Conservation (phyloP, 2,329 filamentous ascomycete species). For the Raffaelea deltoideospora region DNA sequence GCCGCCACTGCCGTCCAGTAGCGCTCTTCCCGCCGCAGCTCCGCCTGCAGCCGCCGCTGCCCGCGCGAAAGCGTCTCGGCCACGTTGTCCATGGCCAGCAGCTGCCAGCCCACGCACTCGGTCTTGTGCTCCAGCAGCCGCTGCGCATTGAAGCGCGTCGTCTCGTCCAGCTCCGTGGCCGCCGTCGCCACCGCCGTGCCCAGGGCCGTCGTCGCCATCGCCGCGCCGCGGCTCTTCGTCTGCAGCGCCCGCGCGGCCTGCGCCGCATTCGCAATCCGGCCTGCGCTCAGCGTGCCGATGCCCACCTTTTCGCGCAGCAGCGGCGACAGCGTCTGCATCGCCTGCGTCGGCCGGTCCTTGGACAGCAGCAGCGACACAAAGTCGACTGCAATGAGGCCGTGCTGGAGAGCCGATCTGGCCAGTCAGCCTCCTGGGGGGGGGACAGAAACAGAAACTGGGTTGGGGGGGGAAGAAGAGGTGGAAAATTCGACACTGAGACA, state of each 20-base stretch:
- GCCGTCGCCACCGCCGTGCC: background rate
- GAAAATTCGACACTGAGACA: no score
- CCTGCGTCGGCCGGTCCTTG: constrained; percentile 61
- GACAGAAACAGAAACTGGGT: no score
- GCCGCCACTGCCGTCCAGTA: constrained; percentile 83
- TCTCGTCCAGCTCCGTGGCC: constrained; percentile 18
- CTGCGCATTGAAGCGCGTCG: constrained; percentile 8
- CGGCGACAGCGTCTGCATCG: constrained; percentile 53
- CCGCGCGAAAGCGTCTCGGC: constrained; percentile 61
- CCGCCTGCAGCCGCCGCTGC: constrained; percentile 55
- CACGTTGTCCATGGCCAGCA: constrained; percentile 61
- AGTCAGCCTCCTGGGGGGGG: no score
- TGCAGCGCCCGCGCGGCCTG: constrained; percentile 21
- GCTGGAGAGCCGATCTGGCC: constrained; percentile 34
- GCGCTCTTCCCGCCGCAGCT: constrained; percentile 63
- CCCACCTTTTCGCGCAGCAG: constrained; percentile 56
- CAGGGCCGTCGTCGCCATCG: background rate
- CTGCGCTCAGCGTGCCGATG: constrained; percentile 57
- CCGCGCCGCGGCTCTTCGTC: background rate
- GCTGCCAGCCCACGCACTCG: constrained; percentile 55
- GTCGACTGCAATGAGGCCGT: constrained; percentile 58
- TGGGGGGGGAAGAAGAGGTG: no score
- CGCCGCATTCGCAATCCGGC: constrained; percentile 47
- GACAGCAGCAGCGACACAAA: constrained; percentile 71
- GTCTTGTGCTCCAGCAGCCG: constrained; percentile 40